Evolutionary conservation across 306 rosid species (phyloP), one percentile per base, ranked within the genome.

Genomic region (Lupinus albus): DNA sequence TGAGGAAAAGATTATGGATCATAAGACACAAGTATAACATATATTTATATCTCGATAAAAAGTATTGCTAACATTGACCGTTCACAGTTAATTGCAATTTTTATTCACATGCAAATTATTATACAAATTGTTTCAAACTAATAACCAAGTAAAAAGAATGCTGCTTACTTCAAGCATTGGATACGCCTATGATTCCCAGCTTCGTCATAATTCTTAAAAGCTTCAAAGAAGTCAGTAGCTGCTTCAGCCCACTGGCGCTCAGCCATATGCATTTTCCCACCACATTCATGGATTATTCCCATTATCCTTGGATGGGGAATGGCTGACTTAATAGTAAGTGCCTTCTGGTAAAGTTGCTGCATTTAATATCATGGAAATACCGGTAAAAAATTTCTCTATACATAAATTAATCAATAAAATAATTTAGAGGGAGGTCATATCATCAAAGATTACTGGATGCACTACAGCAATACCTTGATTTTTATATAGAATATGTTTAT

Each of bases 231-330:
- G 83, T 89, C 98, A 0, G 99, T 93, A 11, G 99, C 97, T 9
- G 97, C 99, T 28, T 93, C 99, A 10, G 90, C 92, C 99, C 99
- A 93, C 67, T 90, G 99, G 61, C 97, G 94, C 89, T 93, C 99
- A 18, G 97, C 92, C 99, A 93, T 93, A 61, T 93, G 96, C 99
- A 93, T 93, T 81, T 93, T 93, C 50, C 99, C 99, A 66, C 99
- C 99, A 65, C 97, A 93, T 80, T 93, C 99, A 47, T 89, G 94
- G 76, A 93, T 93, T 68, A 93, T 93, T 42, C 99, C 99, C 97
- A 93, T 93, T 51, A 93, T 93, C 64, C 99, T 83, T 54, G 99
- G 99, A 90, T 93, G 97, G 76, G 97, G 99, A 71, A 93, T 93
- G 32, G 99, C 99, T 41, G 99, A 93, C 87, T 93, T 93, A 67